These are phyloP conservation scores for Candida piceae DNA, from an alignment of 805 yeast species.

Conservation along the genomic window DNA sequence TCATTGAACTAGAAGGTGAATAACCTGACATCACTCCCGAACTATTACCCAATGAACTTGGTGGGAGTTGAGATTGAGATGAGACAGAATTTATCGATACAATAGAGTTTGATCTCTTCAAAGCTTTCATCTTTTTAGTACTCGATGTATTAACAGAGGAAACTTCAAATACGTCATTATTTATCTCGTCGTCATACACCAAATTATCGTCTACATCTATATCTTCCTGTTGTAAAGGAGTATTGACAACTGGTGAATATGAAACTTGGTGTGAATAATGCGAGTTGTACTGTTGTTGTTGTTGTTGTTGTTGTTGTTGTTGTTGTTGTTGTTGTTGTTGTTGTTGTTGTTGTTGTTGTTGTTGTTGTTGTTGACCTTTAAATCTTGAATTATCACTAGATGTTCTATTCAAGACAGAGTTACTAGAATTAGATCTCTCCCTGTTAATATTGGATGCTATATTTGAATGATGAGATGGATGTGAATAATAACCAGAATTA, in stretches of 20 bases:
- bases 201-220: conserved; percentile 9
- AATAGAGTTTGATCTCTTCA: conserved; percentile 26
- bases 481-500: neutral
- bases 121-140: conserved; percentile 24
- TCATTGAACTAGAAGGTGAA: conserved; percentile 6
- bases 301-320: neutral
- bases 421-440: conserved; percentile 19
- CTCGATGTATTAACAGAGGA: conserved; percentile 24
- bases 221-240: conserved; percentile 14
- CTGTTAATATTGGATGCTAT: conserved; percentile 3
- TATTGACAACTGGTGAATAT: conserved; percentile 16
- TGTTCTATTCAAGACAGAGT: conserved; percentile 8
- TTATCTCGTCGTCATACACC: conserved; percentile 1
- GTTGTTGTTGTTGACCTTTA: conserved; percentile 3
- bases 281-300: neutral
- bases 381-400: conserved; percentile 1
- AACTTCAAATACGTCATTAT: conserved; percentile 18
- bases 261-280: too few species aligned
- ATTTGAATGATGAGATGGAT: neutral
- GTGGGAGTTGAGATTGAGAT: conserved; percentile 17
- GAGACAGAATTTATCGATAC: conserved; percentile 22
- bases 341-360: neutral
- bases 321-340: conserved; percentile 4
- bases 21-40: conserved; percentile 5
- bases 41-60: conserved; percentile 6